Conservation (phyloP, 1,139 yeast genomes). For the Pichia norvegensis region DNA sequence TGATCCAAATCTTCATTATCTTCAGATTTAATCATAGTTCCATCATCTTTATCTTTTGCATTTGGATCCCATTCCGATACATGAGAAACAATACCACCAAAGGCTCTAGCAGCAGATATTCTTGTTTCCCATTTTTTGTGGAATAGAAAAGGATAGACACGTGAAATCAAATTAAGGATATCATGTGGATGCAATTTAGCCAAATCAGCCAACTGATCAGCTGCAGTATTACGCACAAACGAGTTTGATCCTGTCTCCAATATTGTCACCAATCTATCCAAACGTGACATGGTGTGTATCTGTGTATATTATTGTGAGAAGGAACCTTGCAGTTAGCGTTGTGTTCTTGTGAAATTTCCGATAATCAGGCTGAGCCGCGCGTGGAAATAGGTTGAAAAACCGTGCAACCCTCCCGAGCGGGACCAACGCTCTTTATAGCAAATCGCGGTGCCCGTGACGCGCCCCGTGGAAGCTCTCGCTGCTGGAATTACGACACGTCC, state of each 20-base stretch:
- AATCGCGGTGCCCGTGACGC: neutral
- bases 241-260: constrained; percentile 94
- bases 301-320: neutral
- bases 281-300: constrained; percentile 28
- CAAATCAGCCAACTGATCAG: constrained; percentile 90
- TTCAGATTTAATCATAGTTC: constrained; percentile 18
- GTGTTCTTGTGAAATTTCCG: neutral
- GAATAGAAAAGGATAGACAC: constrained; percentile 84
- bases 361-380: neutral
- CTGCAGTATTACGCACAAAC: constrained; percentile 91
- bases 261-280: constrained; percentile 69
- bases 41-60: constrained; percentile 18
- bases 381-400: neutral
- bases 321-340: neutral
- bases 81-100: constrained; percentile 85
- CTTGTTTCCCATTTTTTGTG: constrained; percentile 94
- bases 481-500: neutral
- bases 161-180: constrained; percentile 67
- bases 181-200: constrained; percentile 96
- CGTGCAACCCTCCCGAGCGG: neutral
- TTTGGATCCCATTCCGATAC: constrained; percentile 85
- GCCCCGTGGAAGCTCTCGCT: no score
- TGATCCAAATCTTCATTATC: constrained; percentile 18
- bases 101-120: constrained; percentile 87
- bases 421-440: neutral